Evolutionary conservation across 768 basidiomycete species (phyloP), one percentile per base, ranked within the genome.

Genomic region (Suillus variegatus): DNA sequence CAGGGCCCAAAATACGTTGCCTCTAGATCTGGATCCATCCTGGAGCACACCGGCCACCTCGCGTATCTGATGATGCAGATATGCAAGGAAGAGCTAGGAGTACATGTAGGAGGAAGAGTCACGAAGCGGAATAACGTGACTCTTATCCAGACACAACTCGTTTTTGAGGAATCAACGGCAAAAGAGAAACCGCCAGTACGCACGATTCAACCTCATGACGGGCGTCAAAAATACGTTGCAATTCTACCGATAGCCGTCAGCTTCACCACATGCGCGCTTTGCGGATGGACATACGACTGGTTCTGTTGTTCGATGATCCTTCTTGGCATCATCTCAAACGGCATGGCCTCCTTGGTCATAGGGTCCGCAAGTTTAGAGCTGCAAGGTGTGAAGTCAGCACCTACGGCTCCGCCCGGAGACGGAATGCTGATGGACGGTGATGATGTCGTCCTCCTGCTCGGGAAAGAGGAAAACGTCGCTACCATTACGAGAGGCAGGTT

Each of bases 41-140:
- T 77, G 16, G n/a, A 38, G 49, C 67, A 70, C 55, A 78, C 74
- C 25, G 74, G 73, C 9, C 72, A 77, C 64, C 18, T 78, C 18
- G 77, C 70, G 0, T 60, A 78, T 62, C 55, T 78, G 13, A 63
- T 69, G 10, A 62, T 72, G 51, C 64, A 76, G 47, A 51, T 54
- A 2, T 70, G 71, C 66, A 68, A 66, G 44, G 68, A 67, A 32
- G 25, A 71, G 14, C 13, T 12, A 8, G 28, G 13, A 1, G 18
- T 6, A 5, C 3, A 20, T 14, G 61, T 69, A n/a, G 4, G 16
- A 9, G 70, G 73, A 32, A 73, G 73, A 35, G 32, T 20, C 12
- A 72, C 71, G 0, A 62, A 47, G 6, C 66, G 66, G 1, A 44
- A 36, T 1, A 22, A 63, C 20, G 67, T 77, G 7, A 71, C 72